Conservation (phyloP, 805 yeast genomes). For the Hanseniaspora osmophila region DNA sequence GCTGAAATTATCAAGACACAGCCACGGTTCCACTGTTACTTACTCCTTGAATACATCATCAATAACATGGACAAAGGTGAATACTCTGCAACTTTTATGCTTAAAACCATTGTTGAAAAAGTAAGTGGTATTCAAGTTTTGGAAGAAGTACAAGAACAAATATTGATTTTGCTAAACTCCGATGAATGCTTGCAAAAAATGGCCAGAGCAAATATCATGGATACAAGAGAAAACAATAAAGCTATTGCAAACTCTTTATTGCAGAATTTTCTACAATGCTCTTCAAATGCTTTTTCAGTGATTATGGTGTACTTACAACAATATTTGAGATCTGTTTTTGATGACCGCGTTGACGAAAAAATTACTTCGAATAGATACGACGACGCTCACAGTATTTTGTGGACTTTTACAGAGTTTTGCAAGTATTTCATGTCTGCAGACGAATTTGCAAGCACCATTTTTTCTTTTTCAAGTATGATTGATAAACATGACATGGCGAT, state of each 20-base stretch:
- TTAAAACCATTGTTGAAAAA: conserved; percentile 38
- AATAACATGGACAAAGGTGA: conserved; percentile 51
- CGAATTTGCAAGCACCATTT: conserved; percentile 23
- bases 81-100: conserved; percentile 43
- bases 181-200: conserved; percentile 42
- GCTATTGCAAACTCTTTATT: conserved; percentile 39
- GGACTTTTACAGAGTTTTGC: conserved; percentile 46
- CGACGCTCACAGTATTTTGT: conserved; percentile 53
- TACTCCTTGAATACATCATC: conserved; percentile 44
- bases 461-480: conserved; percentile 29
- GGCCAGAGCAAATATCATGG: conserved; percentile 41
- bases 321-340: conserved; percentile 28
- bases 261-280: conserved; percentile 25
- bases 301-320: conserved; percentile 50
- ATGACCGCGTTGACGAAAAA: conserved; percentile 41
- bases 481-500: conserved; percentile 32
- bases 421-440: conserved; percentile 31
- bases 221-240: conserved; percentile 32
- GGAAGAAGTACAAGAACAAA: conserved; percentile 51
- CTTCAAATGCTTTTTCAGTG: conserved; percentile 38
- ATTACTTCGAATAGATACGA: conserved; percentile 60
- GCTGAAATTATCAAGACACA: conserved; percentile 52
- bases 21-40: conserved; percentile 43
- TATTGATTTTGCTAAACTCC: conserved; percentile 51
- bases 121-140: conserved; percentile 73